A percentile compares a stretch with the other conserved stretches of the same genome.
These are phyloP conservation scores for Lipomyces chichibuensis DNA, from an alignment of 805 yeast genomes.

Conservation along the genomic window DNA sequence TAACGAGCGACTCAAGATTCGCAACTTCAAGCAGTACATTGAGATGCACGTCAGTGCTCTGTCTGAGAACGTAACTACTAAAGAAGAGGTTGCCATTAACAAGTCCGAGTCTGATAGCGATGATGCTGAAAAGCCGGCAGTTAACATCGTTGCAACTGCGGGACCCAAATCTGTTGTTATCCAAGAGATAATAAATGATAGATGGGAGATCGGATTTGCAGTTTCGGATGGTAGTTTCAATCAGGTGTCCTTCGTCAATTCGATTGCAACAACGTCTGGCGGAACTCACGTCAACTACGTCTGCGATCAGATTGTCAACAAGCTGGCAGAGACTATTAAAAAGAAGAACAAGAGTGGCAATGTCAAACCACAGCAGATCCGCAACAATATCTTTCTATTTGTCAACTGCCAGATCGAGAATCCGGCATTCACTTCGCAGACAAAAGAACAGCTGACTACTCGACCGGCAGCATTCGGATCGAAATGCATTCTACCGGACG, in stretches of 20 bases:
- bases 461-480: conserved; percentile 89
- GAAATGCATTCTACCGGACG: conserved; percentile 73
- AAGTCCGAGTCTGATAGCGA: conserved; percentile 39
- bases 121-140: conserved; percentile 46
- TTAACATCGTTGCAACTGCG: conserved; percentile 46
- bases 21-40: conserved; percentile 81
- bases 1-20: conserved; percentile 68
- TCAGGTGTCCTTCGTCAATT: conserved; percentile 95
- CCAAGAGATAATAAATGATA: conserved; percentile 75
- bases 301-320: conserved; percentile 79
- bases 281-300: conserved; percentile 92
- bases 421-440: conserved; percentile 97
- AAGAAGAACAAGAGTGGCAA: conserved; percentile 68
- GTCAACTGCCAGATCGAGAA: conserved; percentile 91
- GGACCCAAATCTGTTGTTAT: conserved; percentile 61
- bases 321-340: conserved; percentile 71
- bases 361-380: conserved; percentile 84
- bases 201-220: conserved; percentile 97
- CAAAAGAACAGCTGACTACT: conserved; percentile 93
- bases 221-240: conserved; percentile 87
- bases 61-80: conserved; percentile 40
- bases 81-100: conserved; percentile 49
- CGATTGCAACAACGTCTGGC: conserved; percentile 96
- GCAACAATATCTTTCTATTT: conserved; percentile 86
- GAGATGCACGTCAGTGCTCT: conserved; percentile 86